phyloP scores from a whole-genome alignment of 176 grass and related monocot genomes.

The Thalia dealbata region DNA sequence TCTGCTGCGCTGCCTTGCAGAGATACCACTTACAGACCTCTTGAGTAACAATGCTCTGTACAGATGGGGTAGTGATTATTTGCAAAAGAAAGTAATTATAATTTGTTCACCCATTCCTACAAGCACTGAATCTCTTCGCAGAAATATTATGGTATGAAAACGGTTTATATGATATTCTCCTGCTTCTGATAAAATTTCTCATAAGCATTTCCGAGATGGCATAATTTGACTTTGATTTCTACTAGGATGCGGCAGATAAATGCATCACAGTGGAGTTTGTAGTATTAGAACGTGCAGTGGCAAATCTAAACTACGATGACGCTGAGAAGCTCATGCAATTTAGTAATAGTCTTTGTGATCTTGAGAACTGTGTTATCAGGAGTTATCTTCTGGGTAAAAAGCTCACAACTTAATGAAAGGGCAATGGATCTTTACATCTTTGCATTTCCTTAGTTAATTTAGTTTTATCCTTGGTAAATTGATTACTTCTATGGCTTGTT shows the following conservation, averaged over 20 bases:
- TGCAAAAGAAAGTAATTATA: constrained; percentile 83
- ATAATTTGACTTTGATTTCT: constrained; percentile 8
- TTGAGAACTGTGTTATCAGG: constrained; percentile 73
- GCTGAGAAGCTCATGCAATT: constrained; percentile 31
- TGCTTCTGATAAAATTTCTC: not conserved
- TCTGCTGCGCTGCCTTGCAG: constrained; percentile 17
- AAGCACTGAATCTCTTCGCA: constrained; percentile 45
- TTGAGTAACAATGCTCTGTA: constrained; percentile 67
- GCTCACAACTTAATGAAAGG: not conserved
- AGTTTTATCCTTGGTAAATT: not conserved
- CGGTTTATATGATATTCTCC: not conserved
- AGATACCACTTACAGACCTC: constrained; percentile 44
- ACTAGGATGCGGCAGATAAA: constrained; percentile 79
- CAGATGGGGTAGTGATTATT: constrained; percentile 63
- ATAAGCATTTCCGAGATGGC: not conserved
- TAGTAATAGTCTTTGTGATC: constrained; percentile 50
- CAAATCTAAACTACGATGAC: constrained; percentile 25
- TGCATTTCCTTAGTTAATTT: too few species aligned
- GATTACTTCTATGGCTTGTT: not conserved
- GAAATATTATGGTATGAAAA: constrained; percentile 65
- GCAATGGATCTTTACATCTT: not conserved
- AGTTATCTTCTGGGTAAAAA: constrained; percentile 59
- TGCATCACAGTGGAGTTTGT: constrained; percentile 75
- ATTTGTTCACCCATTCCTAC: constrained; percentile 48
- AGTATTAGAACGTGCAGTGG: constrained; percentile 44